Evolutionary conservation across 345 rosid species (phyloP), one percentile per base, ranked within the genome.

Genomic region (Syzygium aqueum): DNA sequence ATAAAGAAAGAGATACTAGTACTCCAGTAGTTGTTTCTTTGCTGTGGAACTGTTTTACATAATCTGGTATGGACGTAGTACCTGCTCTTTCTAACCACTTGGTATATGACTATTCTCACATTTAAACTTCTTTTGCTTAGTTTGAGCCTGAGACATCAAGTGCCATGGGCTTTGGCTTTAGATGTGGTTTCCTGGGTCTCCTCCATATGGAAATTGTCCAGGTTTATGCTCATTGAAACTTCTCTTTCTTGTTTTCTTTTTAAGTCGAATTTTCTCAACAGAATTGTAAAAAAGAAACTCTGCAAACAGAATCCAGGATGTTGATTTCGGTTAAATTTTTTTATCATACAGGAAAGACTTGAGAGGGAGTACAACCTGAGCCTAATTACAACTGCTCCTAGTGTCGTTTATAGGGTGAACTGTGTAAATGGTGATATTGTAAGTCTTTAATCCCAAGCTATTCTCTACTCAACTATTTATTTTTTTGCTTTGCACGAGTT

Each of bases 161-260:
- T 91, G 99, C 99, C 87, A 97, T 97, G 99, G 99, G 99, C 87
- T 97, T 96, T 92, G 99, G 99, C 88, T 97, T 96, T 92, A 94
- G 99, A 89, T 97, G 99, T 84, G 99, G 99, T 84, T 97, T 96
- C 92, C 89, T 97, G 94, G 99, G 99, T 90, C 98, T 97, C 91
- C 99, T 97, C 78, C 99, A 97, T 92, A 95, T 97, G 99, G 99
- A 97, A 95, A 97, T 97, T 90, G 99, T 97, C 89, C 99, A 97
- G 99, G 99, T 93, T 86, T 92, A 90, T 86, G 84, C 85, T 80
- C 52, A 17, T 77, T 40, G 51, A 27, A 73, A 73, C 8, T 73
- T 49, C 30, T 80, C 15, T 51, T 40, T 67, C 73, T 33, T 23
- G 61, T 65, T 40, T 59, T 67, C 84, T 40, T 87, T 84, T 5